Evolutionary conservation across 805 yeast genomes (phyloP).

Genomic region (Myxozyma vanderwaltii): DNA sequence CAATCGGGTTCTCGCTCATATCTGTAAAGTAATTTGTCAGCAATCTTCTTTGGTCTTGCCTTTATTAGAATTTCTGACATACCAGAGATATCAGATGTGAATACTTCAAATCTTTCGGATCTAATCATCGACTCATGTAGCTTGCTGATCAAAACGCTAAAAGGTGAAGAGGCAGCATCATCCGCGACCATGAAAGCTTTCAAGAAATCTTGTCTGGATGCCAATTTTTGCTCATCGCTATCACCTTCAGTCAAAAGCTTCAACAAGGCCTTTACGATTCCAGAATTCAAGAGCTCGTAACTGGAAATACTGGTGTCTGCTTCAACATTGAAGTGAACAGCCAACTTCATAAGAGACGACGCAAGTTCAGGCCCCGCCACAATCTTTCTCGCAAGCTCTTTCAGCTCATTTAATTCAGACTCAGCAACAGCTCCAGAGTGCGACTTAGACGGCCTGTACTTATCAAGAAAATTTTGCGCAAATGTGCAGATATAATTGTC

Average conservation of each 20-base stretch:
- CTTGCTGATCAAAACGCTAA: constrained; percentile 54
- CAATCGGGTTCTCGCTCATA: constrained; percentile 32
- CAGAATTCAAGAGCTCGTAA: constrained; percentile 73
- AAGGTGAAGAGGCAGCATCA: constrained; percentile 40
- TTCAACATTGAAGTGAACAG: constrained; percentile 27
- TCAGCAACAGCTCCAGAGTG: constrained; percentile 37
- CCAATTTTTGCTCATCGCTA: constrained; percentile 5
- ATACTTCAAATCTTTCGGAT: constrained; percentile 69
- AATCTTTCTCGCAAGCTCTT: constrained; percentile 34
- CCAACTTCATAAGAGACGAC: constrained; percentile 38
- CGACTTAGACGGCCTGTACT: constrained; percentile 3
- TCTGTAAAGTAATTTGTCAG: constrained; percentile 18
- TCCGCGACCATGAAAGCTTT: constrained; percentile 39
- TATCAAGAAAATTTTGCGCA: constrained; percentile 21
- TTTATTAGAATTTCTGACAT: not conserved
- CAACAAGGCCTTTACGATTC: constrained; percentile 53
- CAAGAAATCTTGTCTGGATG: constrained; percentile 47
- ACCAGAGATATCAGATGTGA: constrained; percentile 48
- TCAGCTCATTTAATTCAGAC: constrained; percentile 36
- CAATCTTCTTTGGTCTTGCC: not conserved
- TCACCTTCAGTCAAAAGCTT: constrained; percentile 31
- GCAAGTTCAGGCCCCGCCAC: constrained; percentile 30
- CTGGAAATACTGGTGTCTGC: constrained; percentile 54
- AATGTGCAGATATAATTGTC: constrained; percentile 6
- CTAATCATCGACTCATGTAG: constrained; percentile 75